These are phyloP conservation scores for Boletus edulis DNA, from an alignment of 768 basidiomycete species.

Conservation along the genomic window DNA sequence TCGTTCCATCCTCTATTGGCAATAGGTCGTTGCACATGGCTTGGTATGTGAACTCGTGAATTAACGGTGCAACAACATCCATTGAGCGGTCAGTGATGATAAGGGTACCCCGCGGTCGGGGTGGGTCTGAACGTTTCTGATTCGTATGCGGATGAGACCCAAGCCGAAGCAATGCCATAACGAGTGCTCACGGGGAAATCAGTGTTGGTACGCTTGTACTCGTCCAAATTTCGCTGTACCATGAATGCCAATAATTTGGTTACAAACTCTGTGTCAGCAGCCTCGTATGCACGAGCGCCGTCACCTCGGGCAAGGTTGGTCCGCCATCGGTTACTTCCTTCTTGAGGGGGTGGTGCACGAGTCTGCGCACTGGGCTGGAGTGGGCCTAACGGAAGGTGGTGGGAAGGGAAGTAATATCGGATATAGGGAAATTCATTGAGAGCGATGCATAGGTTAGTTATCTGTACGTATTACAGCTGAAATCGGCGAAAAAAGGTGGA, in stretches of 20 bases:
- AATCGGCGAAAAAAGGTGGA: neutral
- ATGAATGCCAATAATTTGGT: slow-evolving; percentile 81
- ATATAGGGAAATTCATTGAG: slow-evolving; percentile 91
- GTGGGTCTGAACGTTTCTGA: slow-evolving; percentile 53
- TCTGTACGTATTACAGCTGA: slow-evolving; percentile 41
- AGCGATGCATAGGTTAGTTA: slow-evolving; percentile 86
- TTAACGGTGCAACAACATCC: slow-evolving; percentile 85
- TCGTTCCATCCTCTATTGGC: slow-evolving; percentile 80
- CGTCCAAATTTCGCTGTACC: slow-evolving; percentile 83
- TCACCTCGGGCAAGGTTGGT: slow-evolving; percentile 77
- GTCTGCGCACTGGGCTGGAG: slow-evolving; percentile 67
- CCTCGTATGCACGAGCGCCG: slow-evolving; percentile 64
- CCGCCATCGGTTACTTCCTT: slow-evolving; percentile 69
- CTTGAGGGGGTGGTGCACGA: slow-evolving; percentile 63
- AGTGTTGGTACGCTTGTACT: slow-evolving; percentile 79
- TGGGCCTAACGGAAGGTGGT: slow-evolving; percentile 82
- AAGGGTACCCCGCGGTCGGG: slow-evolving; percentile 73
- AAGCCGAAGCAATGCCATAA: neutral
- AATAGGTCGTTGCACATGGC: slow-evolving; percentile 97
- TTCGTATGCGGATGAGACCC: neutral
- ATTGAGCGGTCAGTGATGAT: slow-evolving; percentile 96
- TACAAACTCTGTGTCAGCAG: slow-evolving; percentile 71
- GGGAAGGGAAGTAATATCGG: slow-evolving; percentile 85
- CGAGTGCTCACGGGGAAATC: slow-evolving; percentile 75
- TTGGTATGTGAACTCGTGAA: slow-evolving; percentile 99